Evolutionary conservation across 108 stramenopile genomes (phyloP).

Genomic region (Seminavis robusta): DNA sequence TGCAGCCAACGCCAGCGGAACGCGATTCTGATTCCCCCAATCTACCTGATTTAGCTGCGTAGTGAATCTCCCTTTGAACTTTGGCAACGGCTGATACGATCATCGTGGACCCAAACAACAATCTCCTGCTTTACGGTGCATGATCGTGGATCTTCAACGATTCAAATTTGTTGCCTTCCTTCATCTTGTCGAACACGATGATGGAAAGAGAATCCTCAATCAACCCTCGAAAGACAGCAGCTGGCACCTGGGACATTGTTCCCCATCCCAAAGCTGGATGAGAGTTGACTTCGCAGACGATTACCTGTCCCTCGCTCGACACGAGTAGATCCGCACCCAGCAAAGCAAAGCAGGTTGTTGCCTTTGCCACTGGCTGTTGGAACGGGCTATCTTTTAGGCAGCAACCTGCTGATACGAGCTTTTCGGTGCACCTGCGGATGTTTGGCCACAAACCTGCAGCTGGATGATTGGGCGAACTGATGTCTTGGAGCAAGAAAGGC

Average conservation of each 20-base stretch:
- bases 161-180: too few species aligned
- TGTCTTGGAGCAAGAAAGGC: too few species aligned
- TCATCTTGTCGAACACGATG: too few species aligned
- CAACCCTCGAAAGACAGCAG: background rate
- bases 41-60: too few species aligned
- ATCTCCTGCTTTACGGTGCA: too few species aligned
- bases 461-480: background rate
- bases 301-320: background rate
- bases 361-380: background rate
- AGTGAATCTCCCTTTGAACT: too few species aligned
- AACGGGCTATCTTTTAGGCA: too few species aligned
- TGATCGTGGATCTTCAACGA: too few species aligned
- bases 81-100: too few species aligned
- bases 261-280: constrained; percentile 12
- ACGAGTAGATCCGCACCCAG: background rate
- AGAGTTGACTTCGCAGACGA: constrained; percentile 6
- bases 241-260: constrained; percentile 7
- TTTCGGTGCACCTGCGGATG: background rate
- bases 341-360: constrained; percentile 8
- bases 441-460: background rate
- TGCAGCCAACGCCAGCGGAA: too few species aligned
- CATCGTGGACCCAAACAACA: too few species aligned
- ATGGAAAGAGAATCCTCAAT: constrained; percentile 1
- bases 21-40: too few species aligned
- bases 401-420: background rate